Evolutionary conservation across 176 grass and related monocot species (phyloP).

Genomic region (Dactylis glomerata): DNA sequence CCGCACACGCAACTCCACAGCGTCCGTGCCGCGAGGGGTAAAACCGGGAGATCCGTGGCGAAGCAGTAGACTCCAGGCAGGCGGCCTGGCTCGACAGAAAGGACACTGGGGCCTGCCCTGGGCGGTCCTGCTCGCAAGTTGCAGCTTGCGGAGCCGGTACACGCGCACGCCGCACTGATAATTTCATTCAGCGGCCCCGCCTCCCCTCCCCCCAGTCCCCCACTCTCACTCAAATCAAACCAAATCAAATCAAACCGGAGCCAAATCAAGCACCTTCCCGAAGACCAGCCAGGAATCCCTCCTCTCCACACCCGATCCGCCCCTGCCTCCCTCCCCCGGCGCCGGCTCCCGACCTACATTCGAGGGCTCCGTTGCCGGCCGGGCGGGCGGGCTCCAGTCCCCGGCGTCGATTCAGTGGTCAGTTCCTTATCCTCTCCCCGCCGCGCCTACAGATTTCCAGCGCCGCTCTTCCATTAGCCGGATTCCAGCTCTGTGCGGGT

Average conservation of each 20-base stretch:
- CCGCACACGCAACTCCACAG: neutral
- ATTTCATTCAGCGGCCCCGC: neutral
- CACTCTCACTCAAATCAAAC: neutral
- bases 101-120: neutral
- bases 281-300: neutral
- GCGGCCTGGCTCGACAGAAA: neutral
- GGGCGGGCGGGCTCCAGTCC: neutral
- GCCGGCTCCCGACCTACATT: neutral
- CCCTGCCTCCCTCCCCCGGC: neutral
- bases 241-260: conserved; percentile 7
- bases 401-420: neutral
- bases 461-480: neutral
- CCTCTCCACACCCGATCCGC: neutral
- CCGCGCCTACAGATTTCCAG: neutral
- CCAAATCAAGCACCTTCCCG: neutral
- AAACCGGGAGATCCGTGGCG: neutral
- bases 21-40: neutral
- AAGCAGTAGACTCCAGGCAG: neutral
- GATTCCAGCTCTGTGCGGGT: neutral
- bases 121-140: neutral
- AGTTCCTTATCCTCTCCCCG: neutral
- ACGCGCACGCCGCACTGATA: conserved; percentile 1
- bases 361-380: neutral
- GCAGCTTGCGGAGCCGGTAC: neutral
- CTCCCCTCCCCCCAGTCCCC: neutral